These are phyloP conservation scores for Glycine tomentella DNA, from an alignment of 306 rosid species.

Conservation along the genomic window DNA sequence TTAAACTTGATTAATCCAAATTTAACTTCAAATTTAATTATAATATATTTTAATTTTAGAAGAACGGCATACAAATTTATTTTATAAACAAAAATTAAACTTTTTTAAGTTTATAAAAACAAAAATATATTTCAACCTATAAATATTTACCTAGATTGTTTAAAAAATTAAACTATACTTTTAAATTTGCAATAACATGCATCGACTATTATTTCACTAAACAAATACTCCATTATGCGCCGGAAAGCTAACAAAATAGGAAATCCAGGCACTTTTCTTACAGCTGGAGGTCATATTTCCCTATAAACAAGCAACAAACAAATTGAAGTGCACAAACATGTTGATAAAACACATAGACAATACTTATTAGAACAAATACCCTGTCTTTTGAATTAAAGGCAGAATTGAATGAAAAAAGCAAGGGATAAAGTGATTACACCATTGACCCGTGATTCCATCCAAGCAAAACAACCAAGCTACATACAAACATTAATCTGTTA, in stretches of 20 bases:
- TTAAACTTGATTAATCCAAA: too few species aligned
- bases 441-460: constrained; percentile 46
- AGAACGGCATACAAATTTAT: too few species aligned
- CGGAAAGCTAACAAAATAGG: background rate
- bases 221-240: background rate
- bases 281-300: constrained; percentile 38
- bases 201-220: background rate
- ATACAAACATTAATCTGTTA: constrained; percentile 8
- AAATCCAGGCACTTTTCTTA: background rate
- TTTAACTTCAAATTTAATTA: too few species aligned
- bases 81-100: too few species aligned
- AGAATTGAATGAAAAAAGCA: constrained; percentile 22
- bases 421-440: constrained; percentile 47
- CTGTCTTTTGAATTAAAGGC: constrained; percentile 33
- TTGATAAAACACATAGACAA: background rate
- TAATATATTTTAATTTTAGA: too few species aligned
- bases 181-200: background rate
- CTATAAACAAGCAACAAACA: background rate
- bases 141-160: too few species aligned
- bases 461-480: constrained; percentile 32
- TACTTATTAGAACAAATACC: constrained; percentile 34
- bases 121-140: too few species aligned
- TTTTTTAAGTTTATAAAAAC: too few species aligned
- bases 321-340: constrained; percentile 7
- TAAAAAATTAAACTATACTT: background rate